A percentile compares a stretch with the other conserved stretches of the same genome.
Conservation (phyloP, 768 basidiomycete genomes). For the Pleurotus tuber-regium region DNA sequence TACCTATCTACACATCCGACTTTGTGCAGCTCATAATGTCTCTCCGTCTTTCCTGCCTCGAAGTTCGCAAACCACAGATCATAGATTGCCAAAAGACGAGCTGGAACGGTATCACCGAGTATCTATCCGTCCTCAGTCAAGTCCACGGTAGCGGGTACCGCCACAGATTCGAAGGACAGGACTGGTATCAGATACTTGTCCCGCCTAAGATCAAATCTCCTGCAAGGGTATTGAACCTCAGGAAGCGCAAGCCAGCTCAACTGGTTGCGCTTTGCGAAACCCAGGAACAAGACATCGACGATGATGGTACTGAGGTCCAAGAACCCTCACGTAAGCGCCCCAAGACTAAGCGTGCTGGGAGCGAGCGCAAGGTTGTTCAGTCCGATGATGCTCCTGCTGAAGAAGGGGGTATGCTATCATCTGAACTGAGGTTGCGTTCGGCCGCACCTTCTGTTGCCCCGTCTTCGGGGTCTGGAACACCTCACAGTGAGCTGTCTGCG, state of each 20-base stretch:
- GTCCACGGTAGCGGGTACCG: constrained; percentile 31
- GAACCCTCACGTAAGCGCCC: constrained; percentile 28
- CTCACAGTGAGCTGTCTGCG: background rate
- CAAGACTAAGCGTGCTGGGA: constrained; percentile 15
- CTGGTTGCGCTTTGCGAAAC: constrained; percentile 23
- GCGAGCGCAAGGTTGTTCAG: constrained; percentile 9
- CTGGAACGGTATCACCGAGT: constrained; percentile 42
- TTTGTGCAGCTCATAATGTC: constrained; percentile 1
- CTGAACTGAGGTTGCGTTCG: background rate
- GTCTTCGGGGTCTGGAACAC: background rate
- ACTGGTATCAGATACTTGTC: constrained; percentile 31
- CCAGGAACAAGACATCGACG: constrained; percentile 21
- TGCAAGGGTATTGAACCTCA: constrained; percentile 20
- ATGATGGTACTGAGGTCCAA: constrained; percentile 24
- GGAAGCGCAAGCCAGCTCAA: constrained; percentile 30
- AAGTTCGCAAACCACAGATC: constrained; percentile 37
- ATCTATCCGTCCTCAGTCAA: constrained; percentile 32
- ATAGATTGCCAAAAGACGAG: constrained; percentile 35
- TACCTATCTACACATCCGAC: constrained; percentile 16
- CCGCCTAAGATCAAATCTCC: constrained; percentile 28
- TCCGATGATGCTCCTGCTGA: background rate
- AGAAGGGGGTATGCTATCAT: background rate
- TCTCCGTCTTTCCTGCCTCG: constrained; percentile 1
- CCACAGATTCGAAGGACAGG: constrained; percentile 26
- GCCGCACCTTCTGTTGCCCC: background rate